Percentiles rank a stretch among this genome's conserved stretches.
Evolutionary conservation across 768 basidiomycete species (phyloP).

Genomic region (Auricularia sp.): DNA sequence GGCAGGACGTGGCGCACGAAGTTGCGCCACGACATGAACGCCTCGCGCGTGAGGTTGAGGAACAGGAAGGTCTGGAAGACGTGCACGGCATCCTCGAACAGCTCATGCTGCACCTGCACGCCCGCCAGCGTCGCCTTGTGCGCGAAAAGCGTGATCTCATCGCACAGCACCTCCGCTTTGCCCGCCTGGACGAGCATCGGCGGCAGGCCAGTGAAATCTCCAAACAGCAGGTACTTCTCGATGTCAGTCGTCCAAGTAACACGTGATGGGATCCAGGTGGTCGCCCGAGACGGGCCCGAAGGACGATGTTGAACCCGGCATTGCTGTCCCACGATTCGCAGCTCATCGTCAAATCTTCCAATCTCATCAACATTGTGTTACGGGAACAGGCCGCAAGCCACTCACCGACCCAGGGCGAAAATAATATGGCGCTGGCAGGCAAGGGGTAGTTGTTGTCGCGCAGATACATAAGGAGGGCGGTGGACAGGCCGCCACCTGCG

Average conservation of each 20-base stretch:
- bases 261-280: slow-evolving; percentile 87
- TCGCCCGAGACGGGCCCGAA: slow-evolving; percentile 60
- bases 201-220: slow-evolving; percentile 78
- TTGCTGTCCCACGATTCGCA: slow-evolving; percentile 99
- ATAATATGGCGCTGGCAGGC: slow-evolving; percentile 76
- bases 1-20: slow-evolving; percentile 59
- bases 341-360: slow-evolving; percentile 83
- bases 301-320: slow-evolving; percentile 73
- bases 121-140: slow-evolving; percentile 87
- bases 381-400: slow-evolving; percentile 13
- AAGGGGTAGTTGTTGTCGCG: slow-evolving; percentile 82
- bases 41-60: slow-evolving; percentile 50
- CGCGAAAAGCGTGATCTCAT: slow-evolving; percentile 84
- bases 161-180: slow-evolving; percentile 89
- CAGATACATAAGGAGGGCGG: slow-evolving; percentile 87
- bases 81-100: slow-evolving; percentile 89
- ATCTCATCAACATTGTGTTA: neutral
- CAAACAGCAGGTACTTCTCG: slow-evolving; percentile 80
- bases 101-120: slow-evolving; percentile 76
- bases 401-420: slow-evolving; percentile 95
- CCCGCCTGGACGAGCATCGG: slow-evolving; percentile 88
- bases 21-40: slow-evolving; percentile 60
- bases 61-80: slow-evolving; percentile 88
- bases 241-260: slow-evolving; percentile 70
- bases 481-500: slow-evolving; percentile 80